Evolutionary conservation across 1,284 basidiomycete species (phyloP), one percentile per base, ranked within the genome.

Genomic region (Trichosporon ovoides): DNA sequence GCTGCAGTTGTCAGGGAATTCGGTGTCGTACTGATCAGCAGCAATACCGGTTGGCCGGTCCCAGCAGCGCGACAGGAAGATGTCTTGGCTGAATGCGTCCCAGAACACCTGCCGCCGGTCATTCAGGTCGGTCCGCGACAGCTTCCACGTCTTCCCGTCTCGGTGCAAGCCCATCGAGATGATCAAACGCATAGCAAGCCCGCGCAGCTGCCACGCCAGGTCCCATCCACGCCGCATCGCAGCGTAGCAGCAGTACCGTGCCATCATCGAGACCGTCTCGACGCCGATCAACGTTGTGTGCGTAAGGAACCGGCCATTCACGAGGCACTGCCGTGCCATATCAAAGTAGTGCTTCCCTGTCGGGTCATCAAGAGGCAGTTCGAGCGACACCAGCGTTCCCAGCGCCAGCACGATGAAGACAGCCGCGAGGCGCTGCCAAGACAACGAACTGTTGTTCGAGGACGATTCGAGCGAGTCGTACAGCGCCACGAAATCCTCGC

Each of bases 231-330:
- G 31, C 5, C 43, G 53, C 53, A 55, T 55, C 18, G 28, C 38
- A 12, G 53, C 53, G 14, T 55, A 55, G 12, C 40, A 46, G 53
- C 53, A 55, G 43, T 55, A 55, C 4, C 53, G 53, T 33, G 40
- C 53, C 43, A 55, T 46, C 33, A 55, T 40, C 11, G 53, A 46
- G 38, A 46, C 37, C 5, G 68, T 63, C 54, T 71, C 68, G 16
- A 69, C 63, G 18, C 68, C 65, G 4, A 73, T 71, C 9, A 67
- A 57, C 0, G 73, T 73, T n/a, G 57, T 65, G 22, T 65, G 50
- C 12, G 63, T 64, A 43, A 73, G 33, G 46, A 72, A 68, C 22
- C 74, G 67, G 18, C 60, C 68, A 34, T 68, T 64, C 1, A 60
- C 63, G 6, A 70, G 61, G 40, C 73, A 74, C 46, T 52, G 62